Conservation (phyloP, 176 grass and related monocot species). For the Oryza coarctata region DNA sequence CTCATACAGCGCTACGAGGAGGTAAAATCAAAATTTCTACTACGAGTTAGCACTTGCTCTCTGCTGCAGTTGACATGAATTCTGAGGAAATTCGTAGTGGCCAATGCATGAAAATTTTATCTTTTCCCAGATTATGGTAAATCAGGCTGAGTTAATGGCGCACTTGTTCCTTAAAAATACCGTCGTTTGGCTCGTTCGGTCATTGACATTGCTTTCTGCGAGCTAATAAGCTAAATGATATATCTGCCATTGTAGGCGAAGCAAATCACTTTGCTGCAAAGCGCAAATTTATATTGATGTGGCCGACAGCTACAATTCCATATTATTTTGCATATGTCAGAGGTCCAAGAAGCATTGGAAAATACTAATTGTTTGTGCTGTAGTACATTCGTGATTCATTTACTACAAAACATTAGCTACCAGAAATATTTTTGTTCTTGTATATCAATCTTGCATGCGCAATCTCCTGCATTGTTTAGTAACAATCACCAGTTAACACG, state of each 20-base stretch:
- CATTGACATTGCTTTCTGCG: background rate
- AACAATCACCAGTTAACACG: background rate
- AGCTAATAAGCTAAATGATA: background rate
- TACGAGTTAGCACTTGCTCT: background rate
- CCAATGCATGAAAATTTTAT: background rate
- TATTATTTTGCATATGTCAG: background rate
- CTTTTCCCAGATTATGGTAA: background rate
- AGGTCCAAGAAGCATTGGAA: background rate
- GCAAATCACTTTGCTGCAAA: background rate
- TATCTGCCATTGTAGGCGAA: too few relatives aligned
- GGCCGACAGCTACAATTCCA: background rate
- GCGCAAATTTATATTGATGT: background rate
- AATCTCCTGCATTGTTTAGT: background rate
- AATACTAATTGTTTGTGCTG: background rate
- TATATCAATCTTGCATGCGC: background rate
- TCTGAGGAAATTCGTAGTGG: background rate
- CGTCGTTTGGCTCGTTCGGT: background rate
- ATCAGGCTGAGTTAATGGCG: background rate
- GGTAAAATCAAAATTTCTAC: constrained; percentile 38
- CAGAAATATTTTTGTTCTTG: background rate
- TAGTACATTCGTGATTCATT: background rate
- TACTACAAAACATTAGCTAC: background rate
- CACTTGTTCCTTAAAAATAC: background rate
- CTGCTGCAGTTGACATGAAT: background rate
- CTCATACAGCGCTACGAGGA: constrained; percentile 96